A percentile compares a stretch with the other conserved stretches of the same genome.
Evolutionary conservation across 352 stramenopile genomes (phyloP).

Genomic region (Globisporangium camurandrum): DNA sequence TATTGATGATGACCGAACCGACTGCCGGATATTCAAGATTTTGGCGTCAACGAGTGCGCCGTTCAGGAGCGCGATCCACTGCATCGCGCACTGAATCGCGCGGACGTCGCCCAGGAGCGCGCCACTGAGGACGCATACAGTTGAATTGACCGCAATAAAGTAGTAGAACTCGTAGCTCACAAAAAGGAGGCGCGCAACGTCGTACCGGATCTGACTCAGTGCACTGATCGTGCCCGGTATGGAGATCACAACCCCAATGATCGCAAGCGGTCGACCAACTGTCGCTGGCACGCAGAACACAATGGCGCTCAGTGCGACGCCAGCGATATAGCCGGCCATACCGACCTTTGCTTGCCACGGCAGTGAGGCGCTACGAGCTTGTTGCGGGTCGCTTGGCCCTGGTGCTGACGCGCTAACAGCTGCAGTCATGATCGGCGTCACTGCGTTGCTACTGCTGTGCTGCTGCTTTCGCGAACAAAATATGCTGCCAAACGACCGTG

Average conservation of each 20-base stretch:
- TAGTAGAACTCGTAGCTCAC: constrained; percentile 20
- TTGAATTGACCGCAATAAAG: constrained; percentile 6
- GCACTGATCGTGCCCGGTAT: constrained; percentile 1
- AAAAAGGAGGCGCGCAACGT: constrained; percentile 11
- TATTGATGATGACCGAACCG: not conserved
- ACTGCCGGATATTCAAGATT: not conserved
- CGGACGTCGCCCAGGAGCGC: constrained; percentile 13
- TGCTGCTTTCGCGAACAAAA: not conserved
- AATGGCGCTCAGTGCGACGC: not conserved
- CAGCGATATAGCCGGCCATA: not conserved
- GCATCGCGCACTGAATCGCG: not conserved
- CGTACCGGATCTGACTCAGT: constrained; percentile 9
- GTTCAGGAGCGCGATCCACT: constrained; percentile 9
- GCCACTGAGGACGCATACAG: constrained; percentile 6
- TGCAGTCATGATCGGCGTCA: not conserved
- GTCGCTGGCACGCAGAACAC: constrained; percentile 1
- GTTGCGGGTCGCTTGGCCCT: not conserved
- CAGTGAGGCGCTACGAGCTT: no score
- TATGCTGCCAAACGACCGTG: constrained; percentile 3
- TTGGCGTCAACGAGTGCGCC: constrained; percentile 15
- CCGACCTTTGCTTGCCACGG: not conserved
- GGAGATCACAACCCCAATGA: not conserved
- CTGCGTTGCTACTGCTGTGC: not conserved
- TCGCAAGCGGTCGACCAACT: not conserved
- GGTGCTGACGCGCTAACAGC: not conserved